phyloP scores from a whole-genome alignment of 139 green algal species.

The Ettlia oleoabundans region DNA sequence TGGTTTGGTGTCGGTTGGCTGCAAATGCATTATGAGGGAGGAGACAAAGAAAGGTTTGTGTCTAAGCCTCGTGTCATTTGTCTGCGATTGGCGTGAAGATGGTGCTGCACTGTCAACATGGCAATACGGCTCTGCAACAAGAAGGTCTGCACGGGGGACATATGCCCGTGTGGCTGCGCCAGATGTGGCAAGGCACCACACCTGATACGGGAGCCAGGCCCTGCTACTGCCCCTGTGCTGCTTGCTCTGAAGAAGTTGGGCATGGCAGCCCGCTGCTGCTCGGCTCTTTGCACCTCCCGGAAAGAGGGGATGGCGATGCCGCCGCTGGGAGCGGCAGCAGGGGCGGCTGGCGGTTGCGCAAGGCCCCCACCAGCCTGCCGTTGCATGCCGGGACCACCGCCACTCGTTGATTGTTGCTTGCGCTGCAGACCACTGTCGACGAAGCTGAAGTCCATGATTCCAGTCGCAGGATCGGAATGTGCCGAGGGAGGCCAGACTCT shows the following conservation, averaged over 20 bases:
- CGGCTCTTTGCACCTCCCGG: slow-evolving; percentile 26
- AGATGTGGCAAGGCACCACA: neutral
- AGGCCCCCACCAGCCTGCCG: neutral
- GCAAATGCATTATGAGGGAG: too few relatives aligned
- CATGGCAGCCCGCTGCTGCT: neutral
- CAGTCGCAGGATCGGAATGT: neutral
- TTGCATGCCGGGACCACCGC: neutral
- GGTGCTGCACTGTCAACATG: too few relatives aligned
- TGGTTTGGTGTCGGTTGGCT: too few relatives aligned
- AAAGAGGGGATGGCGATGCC: slow-evolving; percentile 38
- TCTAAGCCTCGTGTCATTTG: too few relatives aligned
- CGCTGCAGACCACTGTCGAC: slow-evolving; percentile 17
- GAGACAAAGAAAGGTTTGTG: too few relatives aligned
- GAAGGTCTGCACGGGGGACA: too few relatives aligned
- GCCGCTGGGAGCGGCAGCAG: too few relatives aligned
- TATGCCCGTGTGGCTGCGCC: too few relatives aligned
- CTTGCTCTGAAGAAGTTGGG: slow-evolving; percentile 4
- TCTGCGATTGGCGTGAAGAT: too few relatives aligned
- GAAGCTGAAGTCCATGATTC: slow-evolving; percentile 33
- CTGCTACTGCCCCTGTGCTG: neutral
- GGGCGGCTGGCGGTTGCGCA: neutral
- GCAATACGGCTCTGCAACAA: too few relatives aligned
- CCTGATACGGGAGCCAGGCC: neutral
- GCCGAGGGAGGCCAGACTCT: too few relatives aligned
- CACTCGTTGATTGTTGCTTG: neutral